Conservation (phyloP, 345 rosid species). For the Acer yangbiense region DNA sequence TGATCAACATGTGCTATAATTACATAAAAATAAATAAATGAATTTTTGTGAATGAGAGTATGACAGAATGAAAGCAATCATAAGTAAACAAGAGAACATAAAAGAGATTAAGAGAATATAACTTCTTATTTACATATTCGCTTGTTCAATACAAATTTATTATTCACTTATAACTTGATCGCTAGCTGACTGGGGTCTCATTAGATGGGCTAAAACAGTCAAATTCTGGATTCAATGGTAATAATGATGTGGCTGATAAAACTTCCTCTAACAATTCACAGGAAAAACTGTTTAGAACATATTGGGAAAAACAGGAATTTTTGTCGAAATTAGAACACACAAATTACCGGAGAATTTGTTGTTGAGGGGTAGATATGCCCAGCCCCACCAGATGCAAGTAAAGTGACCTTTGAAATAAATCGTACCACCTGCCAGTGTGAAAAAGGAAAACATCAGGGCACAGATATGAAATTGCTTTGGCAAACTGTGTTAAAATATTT, state of each 20-base stretch:
- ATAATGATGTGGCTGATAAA: not conserved
- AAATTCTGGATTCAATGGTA: not conserved
- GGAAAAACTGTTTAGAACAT: slow-evolving; percentile 4
- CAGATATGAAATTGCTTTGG: not conserved
- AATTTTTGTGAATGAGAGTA: not conserved
- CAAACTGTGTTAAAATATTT: no score
- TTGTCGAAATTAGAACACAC: slow-evolving; percentile 16
- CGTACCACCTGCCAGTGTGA: slow-evolving; percentile 61
- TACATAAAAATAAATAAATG: not conserved
- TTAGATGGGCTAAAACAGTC: not conserved
- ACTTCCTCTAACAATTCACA: not conserved
- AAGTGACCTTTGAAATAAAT: slow-evolving; percentile 87
- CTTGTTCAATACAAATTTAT: not conserved
- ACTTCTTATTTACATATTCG: not conserved
- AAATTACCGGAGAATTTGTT: slow-evolving; percentile 81
- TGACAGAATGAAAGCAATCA: not conserved
- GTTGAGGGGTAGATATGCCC: slow-evolving; percentile 96
- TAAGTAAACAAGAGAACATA: not conserved
- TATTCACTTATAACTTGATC: not conserved
- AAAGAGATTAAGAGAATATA: not conserved
- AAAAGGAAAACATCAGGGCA: slow-evolving; percentile 12
- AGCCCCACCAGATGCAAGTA: slow-evolving; percentile 98
- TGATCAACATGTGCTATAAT: slow-evolving; percentile 1
- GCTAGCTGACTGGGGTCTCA: not conserved
- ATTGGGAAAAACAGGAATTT: not conserved